These are phyloP conservation scores for Carpinus fangiana DNA, from an alignment of 306 rosid species.

Conservation along the genomic window DNA sequence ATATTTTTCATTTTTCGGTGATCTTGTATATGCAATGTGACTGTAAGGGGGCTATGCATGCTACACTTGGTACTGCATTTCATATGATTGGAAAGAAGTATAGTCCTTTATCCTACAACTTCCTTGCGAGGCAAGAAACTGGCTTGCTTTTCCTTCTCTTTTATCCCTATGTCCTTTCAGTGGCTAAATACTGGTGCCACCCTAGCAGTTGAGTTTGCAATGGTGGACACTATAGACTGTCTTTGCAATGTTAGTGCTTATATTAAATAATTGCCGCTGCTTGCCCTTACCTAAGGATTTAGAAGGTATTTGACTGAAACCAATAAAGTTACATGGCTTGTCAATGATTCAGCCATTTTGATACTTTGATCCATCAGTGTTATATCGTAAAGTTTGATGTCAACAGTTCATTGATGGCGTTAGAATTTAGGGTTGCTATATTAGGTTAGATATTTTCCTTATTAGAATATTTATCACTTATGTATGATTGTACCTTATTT, in stretches of 20 bases:
- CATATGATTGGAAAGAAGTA: neutral
- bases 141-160: neutral
- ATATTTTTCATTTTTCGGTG: conserved; percentile 16
- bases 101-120: neutral
- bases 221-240: neutral
- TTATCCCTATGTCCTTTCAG: neutral
- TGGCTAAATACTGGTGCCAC: neutral
- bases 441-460: no score
- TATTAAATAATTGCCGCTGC: neutral
- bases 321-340: neutral
- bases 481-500: no score
- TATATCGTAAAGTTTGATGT: neutral
- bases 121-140: neutral
- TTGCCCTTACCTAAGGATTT: neutral
- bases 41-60: neutral
- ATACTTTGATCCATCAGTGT: neutral
- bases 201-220: neutral
- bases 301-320: neutral
- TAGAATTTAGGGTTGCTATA: no score
- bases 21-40: conserved; percentile 22
- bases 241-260: neutral
- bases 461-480: no score
- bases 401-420: neutral
- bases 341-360: neutral
- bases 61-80: neutral